These are phyloP conservation scores for Cordyceps fumosorosea DNA, from an alignment of 2,329 filamentous ascomycete species.

Conservation along the genomic window DNA sequence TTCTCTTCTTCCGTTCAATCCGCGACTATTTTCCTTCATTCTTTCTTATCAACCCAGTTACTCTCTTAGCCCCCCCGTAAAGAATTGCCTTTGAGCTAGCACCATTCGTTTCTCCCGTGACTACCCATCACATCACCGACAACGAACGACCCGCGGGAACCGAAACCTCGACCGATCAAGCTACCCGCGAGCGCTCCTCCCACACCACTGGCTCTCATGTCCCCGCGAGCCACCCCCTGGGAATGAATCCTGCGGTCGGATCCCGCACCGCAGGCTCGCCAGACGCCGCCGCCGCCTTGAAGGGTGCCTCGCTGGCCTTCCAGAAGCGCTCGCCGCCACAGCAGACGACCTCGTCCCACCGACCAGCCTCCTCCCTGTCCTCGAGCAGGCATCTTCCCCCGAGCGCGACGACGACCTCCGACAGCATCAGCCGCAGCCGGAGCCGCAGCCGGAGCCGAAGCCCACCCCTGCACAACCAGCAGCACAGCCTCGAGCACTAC, in stretches of 20 bases:
- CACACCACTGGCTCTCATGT: slow-evolving; percentile 16
- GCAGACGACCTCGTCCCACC: not conserved
- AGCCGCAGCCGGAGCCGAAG: slow-evolving; percentile 14
- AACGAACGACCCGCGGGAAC: not conserved
- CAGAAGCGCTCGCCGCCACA: slow-evolving; percentile 26
- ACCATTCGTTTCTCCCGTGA: not conserved
- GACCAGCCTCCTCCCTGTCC: not conserved
- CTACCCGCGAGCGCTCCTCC: not conserved
- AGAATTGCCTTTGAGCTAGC: not conserved
- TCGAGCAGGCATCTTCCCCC: not conserved
- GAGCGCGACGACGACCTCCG: not conserved
- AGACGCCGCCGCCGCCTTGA: slow-evolving; percentile 38
- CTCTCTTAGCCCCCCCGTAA: not conserved
- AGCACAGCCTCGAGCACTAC: slow-evolving; percentile 9
- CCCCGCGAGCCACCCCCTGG: slow-evolving; percentile 17
- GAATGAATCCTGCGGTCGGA: slow-evolving; percentile 29
- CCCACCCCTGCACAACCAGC: slow-evolving; percentile 17
- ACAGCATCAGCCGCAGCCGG: not conserved
- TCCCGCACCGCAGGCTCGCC: slow-evolving; percentile 24
- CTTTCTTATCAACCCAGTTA: not conserved
- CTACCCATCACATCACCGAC: not conserved
- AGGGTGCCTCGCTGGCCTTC: slow-evolving; percentile 51
- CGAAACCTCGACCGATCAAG: not conserved
- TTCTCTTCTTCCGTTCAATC: not conserved
- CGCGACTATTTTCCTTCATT: not conserved